Evolutionary conservation across 75 land plant genomes (phyloP).

Genomic region (Pinus albicaulis): DNA sequence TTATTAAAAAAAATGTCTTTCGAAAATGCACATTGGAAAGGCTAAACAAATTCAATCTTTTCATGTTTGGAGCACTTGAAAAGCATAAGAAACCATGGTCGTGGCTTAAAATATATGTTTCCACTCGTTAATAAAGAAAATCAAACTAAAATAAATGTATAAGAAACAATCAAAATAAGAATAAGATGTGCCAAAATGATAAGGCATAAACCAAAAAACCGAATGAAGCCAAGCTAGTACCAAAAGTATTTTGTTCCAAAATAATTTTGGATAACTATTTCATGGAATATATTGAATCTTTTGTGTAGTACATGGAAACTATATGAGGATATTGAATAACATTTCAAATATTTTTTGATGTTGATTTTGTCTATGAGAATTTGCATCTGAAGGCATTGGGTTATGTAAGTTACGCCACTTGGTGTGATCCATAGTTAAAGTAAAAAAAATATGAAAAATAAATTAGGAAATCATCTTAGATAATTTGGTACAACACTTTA

Average conservation of each 20-base stretch:
- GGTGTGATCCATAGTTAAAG: no score
- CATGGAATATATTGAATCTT: not conserved
- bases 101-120: not conserved
- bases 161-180: not conserved
- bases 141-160: not conserved
- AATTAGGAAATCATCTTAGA: no score
- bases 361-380: no score
- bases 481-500: no score
- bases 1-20: not conserved
- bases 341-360: not conserved
- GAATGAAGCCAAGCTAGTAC: no score
- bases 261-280: not conserved
- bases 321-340: not conserved
- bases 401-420: no score
- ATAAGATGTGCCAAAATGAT: not conserved
- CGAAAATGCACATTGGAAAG: not conserved
- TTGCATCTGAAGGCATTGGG: no score
- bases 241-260: not conserved
- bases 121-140: no score
- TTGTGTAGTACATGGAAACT: not conserved
- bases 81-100: not conserved
- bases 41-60: not conserved
- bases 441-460: no score
- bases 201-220: not conserved
- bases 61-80: not conserved